phyloP scores from a whole-genome alignment of 2,329 filamentous ascomycete genomes.

The Beauveria medogensis region DNA sequence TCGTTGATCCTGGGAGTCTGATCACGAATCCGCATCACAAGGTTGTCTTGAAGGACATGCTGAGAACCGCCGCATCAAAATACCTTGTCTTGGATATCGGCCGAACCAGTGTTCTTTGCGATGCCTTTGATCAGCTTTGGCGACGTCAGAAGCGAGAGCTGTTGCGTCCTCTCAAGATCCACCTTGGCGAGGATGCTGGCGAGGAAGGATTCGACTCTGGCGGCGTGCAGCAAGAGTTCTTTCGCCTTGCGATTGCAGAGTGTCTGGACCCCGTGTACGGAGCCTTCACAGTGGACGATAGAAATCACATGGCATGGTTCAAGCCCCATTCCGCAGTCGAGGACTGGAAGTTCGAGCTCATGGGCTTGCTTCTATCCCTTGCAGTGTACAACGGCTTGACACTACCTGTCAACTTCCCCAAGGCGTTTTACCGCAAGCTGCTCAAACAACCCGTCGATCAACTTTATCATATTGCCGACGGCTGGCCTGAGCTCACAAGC shows the following conservation, averaged over 20 bases:
- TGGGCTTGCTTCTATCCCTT: slow-evolving; percentile 80
- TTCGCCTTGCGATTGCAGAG: slow-evolving; percentile 73
- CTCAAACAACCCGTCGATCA: slow-evolving; percentile 60
- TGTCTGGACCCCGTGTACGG: slow-evolving; percentile 71
- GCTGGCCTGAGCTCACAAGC: slow-evolving; percentile 75
- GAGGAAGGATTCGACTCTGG: slow-evolving; percentile 91
- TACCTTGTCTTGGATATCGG: slow-evolving; percentile 65
- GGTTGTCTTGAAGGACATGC: slow-evolving; percentile 50
- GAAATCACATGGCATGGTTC: slow-evolving; percentile 82
- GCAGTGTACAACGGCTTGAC: slow-evolving; percentile 92
- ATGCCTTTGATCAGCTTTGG: slow-evolving; percentile 86
- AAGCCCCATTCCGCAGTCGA: slow-evolving; percentile 73
- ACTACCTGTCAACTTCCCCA: slow-evolving; percentile 80
- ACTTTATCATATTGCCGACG: slow-evolving; percentile 72
- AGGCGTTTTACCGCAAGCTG: slow-evolving; percentile 74
- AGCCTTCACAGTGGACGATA: slow-evolving; percentile 69
- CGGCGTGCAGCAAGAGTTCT: slow-evolving; percentile 95
- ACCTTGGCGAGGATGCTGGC: slow-evolving; percentile 70
- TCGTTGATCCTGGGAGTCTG: slow-evolving; percentile 45
- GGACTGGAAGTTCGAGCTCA: slow-evolving; percentile 80
- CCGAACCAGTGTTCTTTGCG: slow-evolving; percentile 56
- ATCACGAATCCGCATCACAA: slow-evolving; percentile 51
- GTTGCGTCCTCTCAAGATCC: slow-evolving; percentile 77
- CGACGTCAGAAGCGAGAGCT: slow-evolving; percentile 74
- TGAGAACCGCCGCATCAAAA: slow-evolving; percentile 59